Evolutionary conservation across 176 grass and related monocot genomes (phyloP).

Genomic region (Paspalum notatum): DNA sequence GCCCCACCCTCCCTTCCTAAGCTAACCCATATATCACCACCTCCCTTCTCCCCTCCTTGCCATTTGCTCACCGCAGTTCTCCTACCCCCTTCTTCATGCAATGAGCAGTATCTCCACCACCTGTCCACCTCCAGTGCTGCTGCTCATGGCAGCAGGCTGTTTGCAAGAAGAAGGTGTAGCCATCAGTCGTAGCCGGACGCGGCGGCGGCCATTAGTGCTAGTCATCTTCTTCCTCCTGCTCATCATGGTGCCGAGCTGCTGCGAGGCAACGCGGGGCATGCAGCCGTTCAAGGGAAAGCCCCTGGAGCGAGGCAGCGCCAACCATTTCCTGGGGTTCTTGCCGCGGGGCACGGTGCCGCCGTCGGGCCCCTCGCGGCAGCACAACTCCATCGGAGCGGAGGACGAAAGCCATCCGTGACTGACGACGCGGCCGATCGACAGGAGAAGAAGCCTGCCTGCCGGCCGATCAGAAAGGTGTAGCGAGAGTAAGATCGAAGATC

Average conservation of each 20-base stretch:
- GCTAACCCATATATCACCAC: conserved; percentile 27
- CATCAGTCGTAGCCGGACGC: not conserved
- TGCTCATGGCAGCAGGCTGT: not conserved
- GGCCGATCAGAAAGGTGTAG: not conserved
- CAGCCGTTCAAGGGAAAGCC: conserved; percentile 64
- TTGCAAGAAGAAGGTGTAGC: conserved; percentile 17
- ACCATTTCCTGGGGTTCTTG: conserved; percentile 74
- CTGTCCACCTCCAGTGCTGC: not conserved
- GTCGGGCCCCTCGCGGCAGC: conserved; percentile 78
- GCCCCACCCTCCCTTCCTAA: not conserved
- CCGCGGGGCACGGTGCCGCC: conserved; percentile 57
- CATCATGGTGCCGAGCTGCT: conserved; percentile 48
- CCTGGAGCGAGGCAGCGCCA: conserved; percentile 45
- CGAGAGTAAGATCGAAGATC: conserved; percentile 6
- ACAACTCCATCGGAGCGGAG: conserved; percentile 76
- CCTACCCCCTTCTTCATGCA: no score
- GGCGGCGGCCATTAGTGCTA: conserved; percentile 6
- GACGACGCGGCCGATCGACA: not conserved
- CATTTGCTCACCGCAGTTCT: conserved; percentile 26
- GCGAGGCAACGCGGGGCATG: conserved; percentile 68
- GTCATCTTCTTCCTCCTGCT: conserved; percentile 26
- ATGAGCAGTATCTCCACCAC: not conserved
- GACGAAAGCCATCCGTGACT: conserved; percentile 40
- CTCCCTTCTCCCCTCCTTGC: conserved; percentile 22
- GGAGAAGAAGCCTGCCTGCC: not conserved